Base-by-base conservation (phyloP, 208 protist species). In the Endotrypanum monterogeii region DNA sequence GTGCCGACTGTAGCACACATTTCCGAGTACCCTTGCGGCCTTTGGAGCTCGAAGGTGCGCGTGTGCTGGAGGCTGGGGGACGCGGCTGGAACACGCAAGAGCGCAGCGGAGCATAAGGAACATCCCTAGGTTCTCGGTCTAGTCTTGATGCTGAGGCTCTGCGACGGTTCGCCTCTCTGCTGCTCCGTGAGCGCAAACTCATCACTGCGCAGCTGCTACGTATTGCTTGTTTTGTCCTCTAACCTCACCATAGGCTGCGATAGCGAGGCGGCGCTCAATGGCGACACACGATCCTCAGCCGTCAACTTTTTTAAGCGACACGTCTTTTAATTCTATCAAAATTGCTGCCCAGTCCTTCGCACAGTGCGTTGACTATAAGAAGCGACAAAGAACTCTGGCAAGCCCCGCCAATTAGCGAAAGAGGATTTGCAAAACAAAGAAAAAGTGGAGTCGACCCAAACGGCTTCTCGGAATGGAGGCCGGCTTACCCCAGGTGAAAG, bases 111-210 rank as follows among this genome's bases (percentile, higher is more conserved):
- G 37, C 37, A 4, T 39, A 41, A n/a, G 16, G 28, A 16, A 35
- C 68, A 28, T 73, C 68, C 1, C 68, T 52, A 25, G 46, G 6
- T 16, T 71, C 68, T 30, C 68, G 52, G 55, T 63, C 68, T n/a
- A 51, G 68, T 39, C 20, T 12, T 25, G 68, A 32, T 14, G 68
- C 51, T 23, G 68, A 73, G 20, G 14, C 25, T 14, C 54, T 54
- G 51, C 68, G 68, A 23, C 51, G 68, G n/a, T 62, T 73, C 7
- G 52, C 32, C 37, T 25, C 25, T 28, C 52, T n/a, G 68, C 68
- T 50, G 55, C 52, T 63, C 16, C 55, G 68, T 30, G 52, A 73
- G 68, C 68, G 68, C 55, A 51, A 18, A 37, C 6, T 73, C 68
- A 62, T 62, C 18, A 56, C 57, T 44, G 35, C 30, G 32, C 30